Percentiles rank a stretch among this genome's conserved stretches.
Conservation (phyloP, 331 rosid genomes). For the Quercus lobata region DNA sequence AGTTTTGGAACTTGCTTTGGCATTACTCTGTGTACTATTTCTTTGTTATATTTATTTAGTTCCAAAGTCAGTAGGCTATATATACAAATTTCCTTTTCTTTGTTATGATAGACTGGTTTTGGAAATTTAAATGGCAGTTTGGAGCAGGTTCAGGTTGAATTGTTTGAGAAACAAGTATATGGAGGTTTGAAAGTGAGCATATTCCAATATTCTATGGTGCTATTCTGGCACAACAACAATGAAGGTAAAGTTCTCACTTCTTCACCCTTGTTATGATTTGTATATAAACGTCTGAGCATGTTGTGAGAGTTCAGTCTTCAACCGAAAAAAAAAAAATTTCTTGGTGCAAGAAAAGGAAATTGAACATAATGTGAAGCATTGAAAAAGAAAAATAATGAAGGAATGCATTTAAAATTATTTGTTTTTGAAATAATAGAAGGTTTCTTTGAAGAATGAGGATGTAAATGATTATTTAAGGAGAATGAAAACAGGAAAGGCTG, state of each 20-base stretch:
- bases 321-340: background rate
- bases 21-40: background rate
- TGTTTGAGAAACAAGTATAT: conserved; percentile 75
- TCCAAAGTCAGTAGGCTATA: conserved; percentile 7
- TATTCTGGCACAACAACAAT: conserved; percentile 41
- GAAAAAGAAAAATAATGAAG: background rate
- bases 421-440: background rate
- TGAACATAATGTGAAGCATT: background rate
- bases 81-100: conserved; percentile 19
- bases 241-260: conserved; percentile 46
- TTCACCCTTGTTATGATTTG: conserved; percentile 5
- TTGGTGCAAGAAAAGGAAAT: background rate
- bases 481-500: too few species aligned
- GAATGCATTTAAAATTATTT: background rate
- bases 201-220: conserved; percentile 84
- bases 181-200: conserved; percentile 79
- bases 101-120: conserved; percentile 64
- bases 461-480: too few species aligned
- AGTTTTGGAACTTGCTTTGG: background rate
- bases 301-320: background rate
- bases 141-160: conserved; percentile 98
- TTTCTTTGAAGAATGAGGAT: too few species aligned
- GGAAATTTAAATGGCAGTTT: conserved; percentile 99
- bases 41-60: conserved; percentile 1
- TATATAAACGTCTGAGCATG: conserved; percentile 3